A percentile compares a stretch with the other conserved stretches of the same genome.
Conservation (phyloP, 257 asterid genomes). For the Solanum dulcamara region DNA sequence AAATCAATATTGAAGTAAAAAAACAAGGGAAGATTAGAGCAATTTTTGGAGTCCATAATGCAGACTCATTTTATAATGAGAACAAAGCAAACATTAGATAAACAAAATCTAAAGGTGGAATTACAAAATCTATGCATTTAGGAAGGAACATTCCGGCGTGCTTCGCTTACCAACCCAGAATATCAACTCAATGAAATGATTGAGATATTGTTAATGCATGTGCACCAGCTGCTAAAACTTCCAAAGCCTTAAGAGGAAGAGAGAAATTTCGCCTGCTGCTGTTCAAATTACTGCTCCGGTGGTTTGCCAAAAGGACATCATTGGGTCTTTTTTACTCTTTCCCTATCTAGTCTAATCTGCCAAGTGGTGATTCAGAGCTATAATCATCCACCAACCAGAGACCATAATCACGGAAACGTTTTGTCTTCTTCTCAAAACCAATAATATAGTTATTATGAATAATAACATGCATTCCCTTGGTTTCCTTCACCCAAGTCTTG, state of each 20-base stretch:
- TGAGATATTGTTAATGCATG: background rate
- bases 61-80: background rate
- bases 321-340: background rate
- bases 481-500: constrained; percentile 82
- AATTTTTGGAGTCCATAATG: background rate
- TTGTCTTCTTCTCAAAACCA: constrained; percentile 86
- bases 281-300: background rate
- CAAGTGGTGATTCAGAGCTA: constrained; percentile 80
- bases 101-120: background rate
- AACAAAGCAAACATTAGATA: background rate
- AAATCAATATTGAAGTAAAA: background rate
- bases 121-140: background rate
- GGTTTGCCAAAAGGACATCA: background rate
- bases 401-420: constrained; percentile 71
- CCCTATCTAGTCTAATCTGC: constrained; percentile 29
- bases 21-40: background rate
- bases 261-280: background rate
- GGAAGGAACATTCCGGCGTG: background rate
- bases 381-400: constrained; percentile 88
- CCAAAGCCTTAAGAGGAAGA: background rate
- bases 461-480: constrained; percentile 80
- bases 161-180: background rate
- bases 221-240: background rate
- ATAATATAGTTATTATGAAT: constrained; percentile 83
- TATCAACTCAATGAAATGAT: background rate